Conservation (phyloP, 495 filamentous ascomycete species). For the Schizothecium vesticola region DNA sequence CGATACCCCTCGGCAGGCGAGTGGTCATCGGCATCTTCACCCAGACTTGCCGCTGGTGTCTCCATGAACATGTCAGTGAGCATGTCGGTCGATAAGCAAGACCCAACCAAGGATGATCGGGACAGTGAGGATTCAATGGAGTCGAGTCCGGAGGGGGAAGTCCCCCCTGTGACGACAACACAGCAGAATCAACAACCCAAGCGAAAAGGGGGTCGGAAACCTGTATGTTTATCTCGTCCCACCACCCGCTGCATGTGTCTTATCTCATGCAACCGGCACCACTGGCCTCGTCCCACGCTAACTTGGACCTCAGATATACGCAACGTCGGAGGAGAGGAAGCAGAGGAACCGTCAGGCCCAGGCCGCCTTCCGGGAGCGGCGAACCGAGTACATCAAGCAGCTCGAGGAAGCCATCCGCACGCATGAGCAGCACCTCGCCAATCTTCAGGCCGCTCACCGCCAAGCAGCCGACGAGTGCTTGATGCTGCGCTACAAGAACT, state of each 20-base stretch:
- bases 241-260: background rate
- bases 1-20: background rate
- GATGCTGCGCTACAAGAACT: slow-evolving; percentile 98
- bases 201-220: slow-evolving; percentile 94
- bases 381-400: slow-evolving; percentile 99
- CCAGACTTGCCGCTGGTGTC: background rate
- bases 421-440: slow-evolving; percentile 89
- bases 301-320: slow-evolving; percentile 68
- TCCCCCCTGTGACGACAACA: slow-evolving; percentile 29
- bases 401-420: slow-evolving; percentile 95
- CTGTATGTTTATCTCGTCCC: slow-evolving; percentile 56
- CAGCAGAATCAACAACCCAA: slow-evolving; percentile 57
- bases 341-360: slow-evolving; percentile 97
- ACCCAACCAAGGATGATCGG: slow-evolving; percentile 37
- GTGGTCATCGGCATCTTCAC: background rate
- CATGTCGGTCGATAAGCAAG: slow-evolving; percentile 57
- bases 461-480: slow-evolving; percentile 94
- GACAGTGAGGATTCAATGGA: slow-evolving; percentile 51
- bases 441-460: slow-evolving; percentile 87
- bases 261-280: background rate
- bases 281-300: slow-evolving; percentile 15
- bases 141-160: slow-evolving; percentile 49
- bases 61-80: slow-evolving; percentile 48
- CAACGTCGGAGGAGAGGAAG: slow-evolving; percentile 96
- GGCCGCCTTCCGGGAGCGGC: slow-evolving; percentile 90